Evolutionary conservation across 805 yeast species (phyloP).

Genomic region (Teunomyces atbi): DNA sequence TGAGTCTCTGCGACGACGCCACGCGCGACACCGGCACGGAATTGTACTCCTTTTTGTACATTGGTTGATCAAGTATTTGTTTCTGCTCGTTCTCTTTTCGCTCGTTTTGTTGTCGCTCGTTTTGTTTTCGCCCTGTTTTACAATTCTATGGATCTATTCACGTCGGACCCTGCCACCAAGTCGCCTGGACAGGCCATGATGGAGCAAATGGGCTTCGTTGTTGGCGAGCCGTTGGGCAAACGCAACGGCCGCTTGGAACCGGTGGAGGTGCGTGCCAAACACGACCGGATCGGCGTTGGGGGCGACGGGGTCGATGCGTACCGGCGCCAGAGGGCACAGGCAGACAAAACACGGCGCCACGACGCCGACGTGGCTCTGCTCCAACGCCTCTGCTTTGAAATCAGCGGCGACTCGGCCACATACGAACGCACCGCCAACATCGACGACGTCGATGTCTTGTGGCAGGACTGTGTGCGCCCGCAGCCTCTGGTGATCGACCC

Average conservation of each 20-base stretch:
- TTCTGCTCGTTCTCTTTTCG: conserved; percentile 3
- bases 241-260: conserved; percentile 30
- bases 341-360: not conserved
- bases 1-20: conserved; percentile 30
- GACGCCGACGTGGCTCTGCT: not conserved
- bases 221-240: conserved; percentile 46
- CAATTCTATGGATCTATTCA: not conserved
- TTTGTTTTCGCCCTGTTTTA: not conserved
- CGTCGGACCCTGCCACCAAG: conserved; percentile 10
- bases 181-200: conserved; percentile 51
- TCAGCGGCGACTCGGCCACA: not conserved
- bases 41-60: conserved; percentile 25
- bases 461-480: no score
- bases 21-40: conserved; percentile 39
- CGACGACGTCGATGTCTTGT: not conserved
- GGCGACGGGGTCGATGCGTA: conserved; percentile 3
- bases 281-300: conserved; percentile 22
- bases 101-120: not conserved
- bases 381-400: not conserved
- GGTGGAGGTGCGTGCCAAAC: conserved; percentile 18
- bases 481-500: not conserved
- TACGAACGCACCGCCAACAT: no score
- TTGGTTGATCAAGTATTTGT: not conserved
- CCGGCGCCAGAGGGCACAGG: not conserved
- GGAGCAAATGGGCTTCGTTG: conserved; percentile 58